Base-by-base conservation (phyloP, 495 filamentous ascomycete species). In the Penicillium angulare region DNA sequence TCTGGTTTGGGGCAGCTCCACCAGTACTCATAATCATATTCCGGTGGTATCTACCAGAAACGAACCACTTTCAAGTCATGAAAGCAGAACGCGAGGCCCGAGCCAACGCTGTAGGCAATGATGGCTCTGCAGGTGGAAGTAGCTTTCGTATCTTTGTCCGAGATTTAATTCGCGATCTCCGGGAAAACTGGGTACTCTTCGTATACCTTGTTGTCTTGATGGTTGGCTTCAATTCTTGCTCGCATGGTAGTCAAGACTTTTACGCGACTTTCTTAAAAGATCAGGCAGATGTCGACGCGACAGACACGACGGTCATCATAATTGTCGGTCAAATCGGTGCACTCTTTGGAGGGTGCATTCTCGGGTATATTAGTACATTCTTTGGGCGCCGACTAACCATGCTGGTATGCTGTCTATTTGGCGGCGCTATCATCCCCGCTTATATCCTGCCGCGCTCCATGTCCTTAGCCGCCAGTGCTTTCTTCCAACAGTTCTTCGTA, bases 1-100 rank as follows among this genome's bases (percentile, higher is more conserved):
- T 82, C 72, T 91, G 86, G 87, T 89, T 90, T 59, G 86, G 84
- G 1, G 86, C 87, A 1, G 76, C 81, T 12, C 85, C 85, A 0
- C 86, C 87, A 0, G 74, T 88, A 16, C 58, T 89, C 32, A 84
- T 91, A 64, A 89, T 89, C 53, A 59, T 78, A 36, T 86, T 85
- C 72, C 83, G 87, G 18, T 72, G 85, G 29, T 77, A 71, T 52
- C 72, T 90, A 0, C 85, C 87, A 17, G 87, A 91, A 62, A 91
- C 86, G 5, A 64, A 80, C 16, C 49, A 63, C 38, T 71, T 69
- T 46, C 61, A 56, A 26, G 59, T 65, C 5, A 64, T 60, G 54
- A 61, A 61, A 47, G 60, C 60, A 4, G 66, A 68, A 51, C 66
- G 63, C 8, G 67, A 71, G 34, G 61, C 58, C 16, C 49, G 50